Evolutionary conservation across 139 green algal species (phyloP).

Genomic region (Closterium sp.): DNA sequence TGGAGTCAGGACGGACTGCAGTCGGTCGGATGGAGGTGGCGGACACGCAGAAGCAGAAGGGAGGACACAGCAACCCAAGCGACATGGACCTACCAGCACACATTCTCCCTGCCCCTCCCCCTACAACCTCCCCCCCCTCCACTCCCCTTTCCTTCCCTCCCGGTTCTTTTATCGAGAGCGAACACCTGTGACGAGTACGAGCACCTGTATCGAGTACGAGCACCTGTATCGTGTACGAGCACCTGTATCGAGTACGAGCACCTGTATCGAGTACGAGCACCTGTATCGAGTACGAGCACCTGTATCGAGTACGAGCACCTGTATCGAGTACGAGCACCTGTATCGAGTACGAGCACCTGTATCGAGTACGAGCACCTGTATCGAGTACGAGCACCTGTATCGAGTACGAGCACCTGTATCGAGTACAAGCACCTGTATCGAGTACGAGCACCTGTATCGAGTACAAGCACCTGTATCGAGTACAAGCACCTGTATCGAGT

Average conservation of each 20-base stretch:
- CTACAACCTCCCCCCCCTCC: not conserved
- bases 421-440: too few species aligned
- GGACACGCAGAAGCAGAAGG: not conserved
- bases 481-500: too few species aligned
- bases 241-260: conserved; percentile 44
- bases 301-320: conserved; percentile 44
- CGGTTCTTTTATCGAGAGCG: too few species aligned
- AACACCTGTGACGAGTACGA: too few species aligned
- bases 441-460: conserved; percentile 46
- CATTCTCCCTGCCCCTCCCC: not conserved
- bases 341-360: conserved; percentile 44
- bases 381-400: conserved; percentile 46
- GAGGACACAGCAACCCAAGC: not conserved
- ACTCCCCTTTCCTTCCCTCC: not conserved
- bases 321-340: conserved; percentile 44
- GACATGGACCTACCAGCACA: not conserved
- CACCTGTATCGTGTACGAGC: too few species aligned
- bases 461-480: too few species aligned
- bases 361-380: conserved; percentile 44
- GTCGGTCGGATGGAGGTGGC: not conserved
- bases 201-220: conserved; percentile 45
- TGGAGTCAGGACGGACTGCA: not conserved
- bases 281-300: conserved; percentile 44
- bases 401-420: conserved; percentile 41
- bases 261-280: conserved; percentile 44